Conservation (phyloP, 2,329 filamentous ascomycete species). For the Trichophyton benhamiae region DNA sequence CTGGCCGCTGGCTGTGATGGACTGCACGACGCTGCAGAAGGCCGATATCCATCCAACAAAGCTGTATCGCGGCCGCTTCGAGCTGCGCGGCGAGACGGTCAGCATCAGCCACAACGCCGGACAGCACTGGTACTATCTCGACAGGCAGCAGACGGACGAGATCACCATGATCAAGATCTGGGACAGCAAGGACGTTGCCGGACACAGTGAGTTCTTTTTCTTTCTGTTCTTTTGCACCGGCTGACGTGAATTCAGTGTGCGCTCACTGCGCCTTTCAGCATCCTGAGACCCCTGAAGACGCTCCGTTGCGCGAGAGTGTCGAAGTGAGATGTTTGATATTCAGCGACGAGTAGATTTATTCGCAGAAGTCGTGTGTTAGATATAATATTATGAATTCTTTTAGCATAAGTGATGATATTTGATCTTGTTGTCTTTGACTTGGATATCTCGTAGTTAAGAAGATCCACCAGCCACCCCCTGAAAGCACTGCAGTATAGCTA, state of each 20-base stretch:
- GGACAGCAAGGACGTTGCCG: constrained; percentile 43
- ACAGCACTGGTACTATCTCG: constrained; percentile 70
- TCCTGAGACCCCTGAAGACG: constrained; percentile 57
- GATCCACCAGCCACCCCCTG: not conserved
- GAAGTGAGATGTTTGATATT: constrained; percentile 80
- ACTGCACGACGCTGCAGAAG: constrained; percentile 43
- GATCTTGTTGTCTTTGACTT: no score
- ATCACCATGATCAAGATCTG: constrained; percentile 65
- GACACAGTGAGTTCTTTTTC: constrained; percentile 27
- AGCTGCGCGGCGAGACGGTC: constrained; percentile 56
- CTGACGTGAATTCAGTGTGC: not conserved
- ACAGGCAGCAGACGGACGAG: constrained; percentile 62
- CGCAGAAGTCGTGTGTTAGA: no score
- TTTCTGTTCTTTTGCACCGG: not conserved
- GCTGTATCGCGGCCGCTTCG: constrained; percentile 51
- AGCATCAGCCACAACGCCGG: constrained; percentile 48
- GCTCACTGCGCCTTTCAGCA: constrained; percentile 71
- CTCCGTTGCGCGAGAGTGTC: constrained; percentile 69
- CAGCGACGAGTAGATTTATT: not conserved
- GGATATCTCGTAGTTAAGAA: not conserved
- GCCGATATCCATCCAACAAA: constrained; percentile 60
- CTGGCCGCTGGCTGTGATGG: constrained; percentile 46
- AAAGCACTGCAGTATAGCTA: no score
- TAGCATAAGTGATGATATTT: no score
- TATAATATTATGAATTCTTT: no score